These are phyloP conservation scores for Prasinococcaceae sp. DNA, from an alignment of 139 green algal species.

Conservation along the genomic window DNA sequence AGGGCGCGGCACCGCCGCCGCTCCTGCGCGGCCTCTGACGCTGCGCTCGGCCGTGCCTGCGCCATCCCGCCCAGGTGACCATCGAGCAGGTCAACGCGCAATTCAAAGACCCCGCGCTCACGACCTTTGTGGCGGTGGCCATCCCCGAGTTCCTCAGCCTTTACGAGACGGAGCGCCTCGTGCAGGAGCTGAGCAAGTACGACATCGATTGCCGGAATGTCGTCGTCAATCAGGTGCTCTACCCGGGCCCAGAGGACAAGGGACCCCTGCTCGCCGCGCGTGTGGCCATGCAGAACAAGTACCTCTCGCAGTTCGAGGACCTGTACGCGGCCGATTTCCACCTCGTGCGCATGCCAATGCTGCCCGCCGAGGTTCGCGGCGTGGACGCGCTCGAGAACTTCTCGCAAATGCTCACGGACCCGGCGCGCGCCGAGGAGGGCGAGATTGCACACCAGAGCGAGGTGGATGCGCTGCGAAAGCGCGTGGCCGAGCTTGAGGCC, in stretches of 20 bases:
- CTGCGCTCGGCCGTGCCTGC: too few species aligned
- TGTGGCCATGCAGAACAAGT: constrained; percentile 87
- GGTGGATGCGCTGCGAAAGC: too few species aligned
- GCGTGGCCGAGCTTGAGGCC: too few species aligned
- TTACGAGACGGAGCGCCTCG: constrained; percentile 93
- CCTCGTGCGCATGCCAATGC: constrained; percentile 52
- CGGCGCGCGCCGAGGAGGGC: too few species aligned
- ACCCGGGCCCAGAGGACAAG: constrained; percentile 21
- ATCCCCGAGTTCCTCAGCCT: constrained; percentile 95
- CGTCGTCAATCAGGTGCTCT: constrained; percentile 94
- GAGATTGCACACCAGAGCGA: too few species aligned
- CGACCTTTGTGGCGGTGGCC: constrained; percentile 97
- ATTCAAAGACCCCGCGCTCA: constrained; percentile 79
- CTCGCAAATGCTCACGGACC: constrained; percentile 40
- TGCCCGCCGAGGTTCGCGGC: constrained; percentile 71
- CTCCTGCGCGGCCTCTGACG: too few species aligned
- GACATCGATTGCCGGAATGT: constrained; percentile 92
- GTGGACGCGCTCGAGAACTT: constrained; percentile 50
- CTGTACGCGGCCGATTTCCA: constrained; percentile 86
- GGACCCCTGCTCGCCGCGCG: constrained; percentile 54
- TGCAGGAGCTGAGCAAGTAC: constrained; percentile 90
- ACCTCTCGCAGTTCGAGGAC: constrained; percentile 70
- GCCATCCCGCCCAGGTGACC: constrained; percentile 29
- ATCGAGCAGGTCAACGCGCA: constrained; percentile 77
- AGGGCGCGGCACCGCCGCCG: too few species aligned